Evolutionary conservation across 345 rosid species (phyloP).

Genomic region (Iberis pinnata): DNA sequence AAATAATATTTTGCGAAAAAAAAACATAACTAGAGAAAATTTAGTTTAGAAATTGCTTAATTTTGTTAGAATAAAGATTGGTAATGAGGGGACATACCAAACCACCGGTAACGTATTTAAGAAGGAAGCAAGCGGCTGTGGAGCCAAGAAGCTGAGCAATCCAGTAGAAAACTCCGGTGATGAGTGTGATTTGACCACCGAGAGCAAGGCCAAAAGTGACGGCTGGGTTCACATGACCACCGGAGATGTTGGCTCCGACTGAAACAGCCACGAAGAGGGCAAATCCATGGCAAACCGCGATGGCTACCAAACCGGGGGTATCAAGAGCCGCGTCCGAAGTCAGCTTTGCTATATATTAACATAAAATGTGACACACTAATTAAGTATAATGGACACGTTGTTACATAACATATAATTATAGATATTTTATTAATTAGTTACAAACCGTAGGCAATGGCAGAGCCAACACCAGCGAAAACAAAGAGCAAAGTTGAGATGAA

Average conservation of each 20-base stretch:
- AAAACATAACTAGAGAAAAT: too few relatives aligned
- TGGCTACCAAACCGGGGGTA: slow-evolving; percentile 74
- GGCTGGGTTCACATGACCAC: slow-evolving; percentile 95
- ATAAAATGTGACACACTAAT: slow-evolving; percentile 13
- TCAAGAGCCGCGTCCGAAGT: slow-evolving; percentile 78
- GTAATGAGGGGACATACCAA: slow-evolving; percentile 45
- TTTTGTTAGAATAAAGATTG: neutral
- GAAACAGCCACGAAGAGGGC: slow-evolving; percentile 90
- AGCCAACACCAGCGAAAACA: slow-evolving; percentile 92
- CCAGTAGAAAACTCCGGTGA: slow-evolving; percentile 88
- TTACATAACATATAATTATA: neutral
- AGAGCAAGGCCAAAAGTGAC: slow-evolving; percentile 89
- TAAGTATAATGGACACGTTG: neutral
- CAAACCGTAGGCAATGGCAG: slow-evolving; percentile 80
- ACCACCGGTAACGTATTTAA: slow-evolving; percentile 72
- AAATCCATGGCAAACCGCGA: slow-evolving; percentile 82
- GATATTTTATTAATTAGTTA: neutral
- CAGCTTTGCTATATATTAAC: slow-evolving; percentile 46
- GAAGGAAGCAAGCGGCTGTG: slow-evolving; percentile 75
- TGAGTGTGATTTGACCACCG: slow-evolving; percentile 85
- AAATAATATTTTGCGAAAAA: too few relatives aligned
- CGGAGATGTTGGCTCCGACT: slow-evolving; percentile 84
- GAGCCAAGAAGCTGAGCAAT: slow-evolving; percentile 89
- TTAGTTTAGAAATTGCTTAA: too few relatives aligned
- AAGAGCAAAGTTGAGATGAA: slow-evolving; percentile 91